phyloP scores from a whole-genome alignment of 2,329 filamentous ascomycete genomes.

The Alternaria atra region DNA sequence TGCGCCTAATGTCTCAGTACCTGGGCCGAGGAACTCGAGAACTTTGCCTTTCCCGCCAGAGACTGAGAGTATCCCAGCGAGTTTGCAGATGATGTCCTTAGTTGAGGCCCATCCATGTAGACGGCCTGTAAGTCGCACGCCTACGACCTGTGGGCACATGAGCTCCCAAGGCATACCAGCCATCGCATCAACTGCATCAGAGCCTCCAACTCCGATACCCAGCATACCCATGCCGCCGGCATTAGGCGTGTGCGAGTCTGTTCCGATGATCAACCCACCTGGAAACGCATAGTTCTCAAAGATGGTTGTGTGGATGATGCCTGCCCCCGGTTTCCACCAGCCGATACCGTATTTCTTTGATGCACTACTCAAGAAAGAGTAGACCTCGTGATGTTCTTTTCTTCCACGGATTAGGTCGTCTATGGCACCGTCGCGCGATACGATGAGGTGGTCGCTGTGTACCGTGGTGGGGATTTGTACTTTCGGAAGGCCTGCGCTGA shows the following conservation, averaged over 20 bases:
- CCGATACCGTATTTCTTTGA: conserved; percentile 53
- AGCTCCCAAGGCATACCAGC: conserved; percentile 50
- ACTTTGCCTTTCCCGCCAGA: conserved; percentile 49
- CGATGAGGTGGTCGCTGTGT: conserved; percentile 54
- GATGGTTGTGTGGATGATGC: conserved; percentile 51
- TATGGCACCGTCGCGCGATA: conserved; percentile 46
- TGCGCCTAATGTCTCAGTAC: conserved; percentile 41
- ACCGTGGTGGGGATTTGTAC: conserved; percentile 53
- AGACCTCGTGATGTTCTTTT: conserved; percentile 50
- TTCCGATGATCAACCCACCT: conserved; percentile 50
- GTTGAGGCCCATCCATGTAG: conserved; percentile 45
- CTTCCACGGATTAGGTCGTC: conserved; percentile 40
- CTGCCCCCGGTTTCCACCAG: conserved; percentile 34
- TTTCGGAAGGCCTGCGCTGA: conserved; percentile 52
- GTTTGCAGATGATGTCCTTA: conserved; percentile 52
- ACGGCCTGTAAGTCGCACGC: conserved; percentile 43
- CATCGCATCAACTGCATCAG: conserved; percentile 42
- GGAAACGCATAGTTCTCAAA: conserved; percentile 54
- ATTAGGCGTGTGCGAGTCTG: conserved; percentile 52
- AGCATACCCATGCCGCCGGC: conserved; percentile 50
- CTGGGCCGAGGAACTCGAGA: conserved; percentile 51
- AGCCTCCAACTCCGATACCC: conserved; percentile 46
- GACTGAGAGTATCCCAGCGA: conserved; percentile 48
- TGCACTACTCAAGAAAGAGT: conserved; percentile 51
- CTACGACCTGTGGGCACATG: conserved; percentile 43